These are phyloP conservation scores for Saturnispora ahearnii DNA, from an alignment of 805 yeast species.

Conservation along the genomic window DNA sequence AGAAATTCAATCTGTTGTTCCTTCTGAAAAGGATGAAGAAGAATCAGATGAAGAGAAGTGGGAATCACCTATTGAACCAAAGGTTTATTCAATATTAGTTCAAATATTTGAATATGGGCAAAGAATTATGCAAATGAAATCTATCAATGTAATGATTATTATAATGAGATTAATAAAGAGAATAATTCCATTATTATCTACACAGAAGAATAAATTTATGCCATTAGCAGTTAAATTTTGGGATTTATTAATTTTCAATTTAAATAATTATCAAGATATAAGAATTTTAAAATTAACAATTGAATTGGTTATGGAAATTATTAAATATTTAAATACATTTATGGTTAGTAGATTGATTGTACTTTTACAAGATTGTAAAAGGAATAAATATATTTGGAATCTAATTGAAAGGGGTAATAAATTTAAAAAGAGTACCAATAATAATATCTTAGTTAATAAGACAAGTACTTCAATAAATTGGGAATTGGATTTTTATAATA, in stretches of 20 bases:
- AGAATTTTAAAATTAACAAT: slow-evolving; percentile 26
- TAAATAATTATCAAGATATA: slow-evolving; percentile 18
- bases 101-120: slow-evolving; percentile 64
- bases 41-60: slow-evolving; percentile 36
- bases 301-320: slow-evolving; percentile 20
- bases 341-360: slow-evolving; percentile 38
- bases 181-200: slow-evolving; percentile 45
- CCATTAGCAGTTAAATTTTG: slow-evolving; percentile 47
- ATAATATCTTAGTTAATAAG: slow-evolving; percentile 9
- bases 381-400: slow-evolving; percentile 7
- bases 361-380: slow-evolving; percentile 23
- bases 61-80: slow-evolving; percentile 58
- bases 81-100: slow-evolving; percentile 49
- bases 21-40: slow-evolving; percentile 22
- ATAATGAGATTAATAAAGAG: slow-evolving; percentile 42
- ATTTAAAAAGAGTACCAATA: neutral
- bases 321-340: slow-evolving; percentile 37
- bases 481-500: slow-evolving; percentile 21
- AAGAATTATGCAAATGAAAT: slow-evolving; percentile 45
- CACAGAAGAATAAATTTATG: slow-evolving; percentile 35
- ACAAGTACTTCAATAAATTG: slow-evolving; percentile 23
- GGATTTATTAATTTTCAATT: slow-evolving; percentile 33
- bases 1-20: slow-evolving; percentile 23
- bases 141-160: slow-evolving; percentile 40
- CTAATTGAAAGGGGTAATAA: slow-evolving; percentile 12